Conservation (phyloP, 345 rosid species). For the Camelina hispida region DNA sequence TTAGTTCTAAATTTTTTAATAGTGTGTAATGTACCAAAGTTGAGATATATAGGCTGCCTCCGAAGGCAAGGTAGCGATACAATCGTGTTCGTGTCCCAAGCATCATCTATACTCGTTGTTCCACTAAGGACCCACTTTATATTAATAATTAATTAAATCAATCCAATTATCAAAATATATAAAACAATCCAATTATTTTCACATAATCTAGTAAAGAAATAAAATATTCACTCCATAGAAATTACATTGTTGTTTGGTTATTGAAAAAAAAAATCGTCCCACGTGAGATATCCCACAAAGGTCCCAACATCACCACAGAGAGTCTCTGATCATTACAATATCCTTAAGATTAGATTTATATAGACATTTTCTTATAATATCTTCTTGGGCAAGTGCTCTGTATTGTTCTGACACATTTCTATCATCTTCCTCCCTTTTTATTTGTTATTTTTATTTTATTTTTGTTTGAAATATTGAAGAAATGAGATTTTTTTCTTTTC, state of each 20-base stretch:
- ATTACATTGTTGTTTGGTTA: slow-evolving; percentile 32
- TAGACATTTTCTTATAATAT: slow-evolving; percentile 46
- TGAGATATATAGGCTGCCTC: slow-evolving; percentile 76
- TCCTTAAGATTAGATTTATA: slow-evolving; percentile 47
- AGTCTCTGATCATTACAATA: slow-evolving; percentile 46
- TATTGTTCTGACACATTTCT: slow-evolving; percentile 67
- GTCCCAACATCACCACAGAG: slow-evolving; percentile 68
- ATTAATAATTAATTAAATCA: slow-evolving; percentile 25
- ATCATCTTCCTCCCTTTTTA: slow-evolving; percentile 43
- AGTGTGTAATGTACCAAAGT: slow-evolving; percentile 20
- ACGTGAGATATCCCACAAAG: slow-evolving; percentile 68
- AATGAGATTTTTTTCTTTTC: neutral
- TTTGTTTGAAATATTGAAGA: slow-evolving; percentile 18
- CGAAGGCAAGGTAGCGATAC: slow-evolving; percentile 66
- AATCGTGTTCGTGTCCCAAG: slow-evolving; percentile 68
- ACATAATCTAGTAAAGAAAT: slow-evolving; percentile 7
- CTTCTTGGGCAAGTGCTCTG: slow-evolving; percentile 63
- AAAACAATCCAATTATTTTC: slow-evolving; percentile 17
- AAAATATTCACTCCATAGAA: slow-evolving; percentile 10
- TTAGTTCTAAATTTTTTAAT: neutral
- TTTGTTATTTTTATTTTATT: slow-evolving; percentile 30
- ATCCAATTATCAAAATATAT: neutral
- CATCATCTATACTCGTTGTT: slow-evolving; percentile 67
- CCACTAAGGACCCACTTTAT: slow-evolving; percentile 41
- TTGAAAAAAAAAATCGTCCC: slow-evolving; percentile 45